phyloP scores from a whole-genome alignment of 352 stramenopile genomes.

The Globisporangium carolinianum region DNA sequence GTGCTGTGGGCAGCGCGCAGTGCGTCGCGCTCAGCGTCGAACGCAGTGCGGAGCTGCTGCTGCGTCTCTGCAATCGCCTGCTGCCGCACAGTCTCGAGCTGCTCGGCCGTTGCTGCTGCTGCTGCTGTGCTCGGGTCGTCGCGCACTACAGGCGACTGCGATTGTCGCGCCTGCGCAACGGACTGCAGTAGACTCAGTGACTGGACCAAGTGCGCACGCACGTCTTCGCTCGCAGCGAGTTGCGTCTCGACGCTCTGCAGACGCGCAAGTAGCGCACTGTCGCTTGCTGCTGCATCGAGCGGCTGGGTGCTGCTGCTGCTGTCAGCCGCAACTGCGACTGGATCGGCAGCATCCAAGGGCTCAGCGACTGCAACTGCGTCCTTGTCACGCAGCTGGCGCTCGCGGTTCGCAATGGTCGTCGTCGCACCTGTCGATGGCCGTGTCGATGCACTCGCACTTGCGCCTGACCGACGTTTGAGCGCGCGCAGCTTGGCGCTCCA shows the following conservation, averaged over 20 bases:
- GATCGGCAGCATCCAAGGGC: not conserved
- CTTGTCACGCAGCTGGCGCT: slow-evolving; percentile 18
- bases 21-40: not conserved
- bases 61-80: not conserved
- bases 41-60: not conserved
- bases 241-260: slow-evolving; percentile 36
- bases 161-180: not conserved
- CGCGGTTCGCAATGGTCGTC: slow-evolving; percentile 31
- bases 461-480: slow-evolving; percentile 34
- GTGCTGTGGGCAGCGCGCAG: not conserved
- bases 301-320: too few relatives aligned
- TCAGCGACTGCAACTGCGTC: slow-evolving; percentile 7
- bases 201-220: slow-evolving; percentile 45
- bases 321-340: not conserved
- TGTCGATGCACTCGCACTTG: slow-evolving; percentile 10
- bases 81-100: not conserved
- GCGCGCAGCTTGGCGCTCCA: slow-evolving; percentile 63
- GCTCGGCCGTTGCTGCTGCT: not conserved
- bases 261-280: slow-evolving; percentile 9
- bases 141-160: not conserved
- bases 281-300: not conserved
- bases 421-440: slow-evolving; percentile 24
- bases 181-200: slow-evolving; percentile 44
- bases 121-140: too few relatives aligned
- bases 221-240: slow-evolving; percentile 61